Conservation (phyloP, 768 basidiomycete species). For the Pleurotus cornucopiae region DNA sequence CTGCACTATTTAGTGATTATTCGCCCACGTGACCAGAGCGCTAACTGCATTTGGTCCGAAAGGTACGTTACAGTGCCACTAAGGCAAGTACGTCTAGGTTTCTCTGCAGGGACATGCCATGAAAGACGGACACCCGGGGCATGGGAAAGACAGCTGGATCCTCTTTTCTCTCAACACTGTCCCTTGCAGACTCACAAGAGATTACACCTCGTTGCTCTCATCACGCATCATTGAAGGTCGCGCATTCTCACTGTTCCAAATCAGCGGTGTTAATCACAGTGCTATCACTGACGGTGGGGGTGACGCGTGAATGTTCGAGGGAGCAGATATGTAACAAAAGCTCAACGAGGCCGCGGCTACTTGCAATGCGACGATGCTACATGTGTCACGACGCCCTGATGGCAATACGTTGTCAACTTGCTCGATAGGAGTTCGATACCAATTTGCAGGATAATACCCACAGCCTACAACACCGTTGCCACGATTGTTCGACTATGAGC, state of each 20-base stretch:
- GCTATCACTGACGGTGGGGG: too few relatives aligned
- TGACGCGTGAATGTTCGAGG: too few relatives aligned
- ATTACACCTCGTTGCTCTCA: neutral
- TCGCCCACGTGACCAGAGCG: neutral
- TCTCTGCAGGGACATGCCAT: neutral
- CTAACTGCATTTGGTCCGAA: neutral
- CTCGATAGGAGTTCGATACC: neutral
- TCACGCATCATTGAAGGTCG: neutral
- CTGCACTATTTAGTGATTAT: neutral
- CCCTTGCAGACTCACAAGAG: neutral
- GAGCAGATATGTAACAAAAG: too few relatives aligned
- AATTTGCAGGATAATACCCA: neutral
- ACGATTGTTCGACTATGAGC: constrained; percentile 68
- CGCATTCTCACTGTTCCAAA: too few relatives aligned
- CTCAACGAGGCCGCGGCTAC: too few relatives aligned
- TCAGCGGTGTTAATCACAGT: too few relatives aligned
- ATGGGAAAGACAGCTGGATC: neutral
- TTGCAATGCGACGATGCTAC: too few relatives aligned
- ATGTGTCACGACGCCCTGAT: too few relatives aligned
- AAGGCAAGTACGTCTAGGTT: neutral
- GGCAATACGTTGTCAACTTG: too few relatives aligned
- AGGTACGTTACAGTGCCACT: neutral
- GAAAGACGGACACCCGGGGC: neutral
- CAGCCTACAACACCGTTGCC: constrained; percentile 72
- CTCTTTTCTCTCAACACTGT: neutral